Conservation (phyloP, 257 asterid genomes). For the Euphrasia confusa region DNA sequence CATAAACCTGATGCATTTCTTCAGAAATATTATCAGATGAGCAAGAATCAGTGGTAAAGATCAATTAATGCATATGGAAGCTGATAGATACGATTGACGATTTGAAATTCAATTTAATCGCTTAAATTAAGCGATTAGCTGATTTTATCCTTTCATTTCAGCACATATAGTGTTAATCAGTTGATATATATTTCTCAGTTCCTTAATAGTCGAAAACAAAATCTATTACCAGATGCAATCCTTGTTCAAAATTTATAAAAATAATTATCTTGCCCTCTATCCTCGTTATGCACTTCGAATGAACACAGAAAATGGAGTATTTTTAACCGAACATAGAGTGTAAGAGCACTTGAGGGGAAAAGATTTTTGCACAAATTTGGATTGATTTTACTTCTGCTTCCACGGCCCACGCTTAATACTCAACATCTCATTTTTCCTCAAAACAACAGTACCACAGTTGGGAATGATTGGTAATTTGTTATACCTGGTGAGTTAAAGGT, state of each 20-base stretch:
- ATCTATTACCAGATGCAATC: slow-evolving; percentile 2
- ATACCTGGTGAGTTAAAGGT: slow-evolving; percentile 94
- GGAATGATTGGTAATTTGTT: slow-evolving; percentile 14
- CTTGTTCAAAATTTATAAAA: slow-evolving; percentile 6
- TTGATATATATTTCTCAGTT: slow-evolving; percentile 11
- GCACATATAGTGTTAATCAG: background rate
- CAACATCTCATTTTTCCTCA: slow-evolving; percentile 16
- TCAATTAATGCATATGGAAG: no score
- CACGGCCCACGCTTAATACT: background rate
- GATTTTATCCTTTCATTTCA: no score
- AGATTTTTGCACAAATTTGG: slow-evolving; percentile 7
- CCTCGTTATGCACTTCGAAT: slow-evolving; percentile 1
- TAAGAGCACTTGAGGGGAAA: slow-evolving; percentile 3
- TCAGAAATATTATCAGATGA: no score
- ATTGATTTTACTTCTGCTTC: slow-evolving; percentile 10
- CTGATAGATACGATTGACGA: no score
- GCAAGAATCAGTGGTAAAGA: no score
- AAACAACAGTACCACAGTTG: slow-evolving; percentile 17
- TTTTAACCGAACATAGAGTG: background rate
- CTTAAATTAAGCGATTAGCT: no score
- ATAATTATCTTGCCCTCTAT: slow-evolving; percentile 7
- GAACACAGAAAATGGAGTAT: background rate
- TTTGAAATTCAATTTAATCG: no score
- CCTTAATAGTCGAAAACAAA: slow-evolving; percentile 7
- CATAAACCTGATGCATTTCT: no score